Percentiles rank a stretch among this genome's conserved stretches.
These are phyloP conservation scores for Thelonectria olida DNA, from an alignment of 2,329 filamentous ascomycete species.

Conservation along the genomic window DNA sequence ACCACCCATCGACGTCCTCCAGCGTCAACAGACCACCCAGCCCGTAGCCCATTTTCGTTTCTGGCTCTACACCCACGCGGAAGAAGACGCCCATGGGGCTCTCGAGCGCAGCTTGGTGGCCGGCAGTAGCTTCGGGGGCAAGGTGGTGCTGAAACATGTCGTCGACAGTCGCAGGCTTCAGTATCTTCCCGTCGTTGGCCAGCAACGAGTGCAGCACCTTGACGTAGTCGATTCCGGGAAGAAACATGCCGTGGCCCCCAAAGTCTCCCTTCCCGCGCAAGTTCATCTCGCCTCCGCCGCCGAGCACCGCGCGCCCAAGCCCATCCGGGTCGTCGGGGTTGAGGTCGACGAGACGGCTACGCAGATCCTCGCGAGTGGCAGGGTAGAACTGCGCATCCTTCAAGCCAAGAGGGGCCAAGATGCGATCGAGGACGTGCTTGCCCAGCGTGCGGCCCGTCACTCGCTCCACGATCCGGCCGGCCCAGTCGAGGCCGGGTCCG, in stretches of 20 bases:
- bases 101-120: slow-evolving; percentile 40
- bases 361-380: slow-evolving; percentile 46
- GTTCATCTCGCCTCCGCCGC: slow-evolving; percentile 46
- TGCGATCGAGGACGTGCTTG: slow-evolving; percentile 53
- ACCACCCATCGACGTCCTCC: slow-evolving; percentile 53
- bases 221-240: slow-evolving; percentile 50
- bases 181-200: slow-evolving; percentile 57
- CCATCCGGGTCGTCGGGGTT: slow-evolving; percentile 50
- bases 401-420: slow-evolving; percentile 55
- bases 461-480: slow-evolving; percentile 59
- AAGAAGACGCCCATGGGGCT: slow-evolving; percentile 48
- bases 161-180: slow-evolving; percentile 52
- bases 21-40: slow-evolving; percentile 53
- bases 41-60: slow-evolving; percentile 48
- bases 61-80: slow-evolving; percentile 44
- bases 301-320: slow-evolving; percentile 47
- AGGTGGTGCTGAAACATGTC: slow-evolving; percentile 60
- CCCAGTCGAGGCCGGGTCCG: slow-evolving; percentile 61
- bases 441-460: slow-evolving; percentile 54
- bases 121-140: slow-evolving; percentile 36
- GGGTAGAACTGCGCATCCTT: slow-evolving; percentile 51
- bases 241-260: slow-evolving; percentile 56
- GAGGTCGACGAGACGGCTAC: slow-evolving; percentile 47
- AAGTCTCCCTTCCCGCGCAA: slow-evolving; percentile 47
- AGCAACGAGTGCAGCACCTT: slow-evolving; percentile 57